Conservation (phyloP, 805 yeast species). For the Candida dajiaensis region DNA sequence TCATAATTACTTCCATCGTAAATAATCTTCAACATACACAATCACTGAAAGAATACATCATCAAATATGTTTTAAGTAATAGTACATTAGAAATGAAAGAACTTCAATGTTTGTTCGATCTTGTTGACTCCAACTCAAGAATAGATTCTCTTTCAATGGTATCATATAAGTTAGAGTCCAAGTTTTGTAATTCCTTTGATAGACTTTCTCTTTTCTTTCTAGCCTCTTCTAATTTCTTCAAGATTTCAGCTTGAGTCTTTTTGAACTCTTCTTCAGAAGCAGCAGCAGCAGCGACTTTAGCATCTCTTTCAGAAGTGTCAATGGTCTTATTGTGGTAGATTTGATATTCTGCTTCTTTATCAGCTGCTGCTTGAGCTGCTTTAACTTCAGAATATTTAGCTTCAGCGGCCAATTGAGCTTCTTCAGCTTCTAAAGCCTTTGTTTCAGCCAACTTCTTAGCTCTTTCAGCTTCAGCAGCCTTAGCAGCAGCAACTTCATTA, state of each 20-base stretch:
- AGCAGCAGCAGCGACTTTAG: not conserved
- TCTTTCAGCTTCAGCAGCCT: not conserved
- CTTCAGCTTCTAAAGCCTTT: not conserved
- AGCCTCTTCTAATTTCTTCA: conserved; percentile 16
- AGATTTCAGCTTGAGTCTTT: conserved; percentile 11
- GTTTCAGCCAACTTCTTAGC: not conserved
- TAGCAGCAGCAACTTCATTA: not conserved
- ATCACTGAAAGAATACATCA: no score
- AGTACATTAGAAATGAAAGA: no score
- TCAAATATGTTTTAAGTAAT: no score
- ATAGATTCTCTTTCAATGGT: conserved; percentile 15
- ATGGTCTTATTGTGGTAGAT: not conserved
- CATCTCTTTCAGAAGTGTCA: not conserved
- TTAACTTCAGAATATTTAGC: not conserved
- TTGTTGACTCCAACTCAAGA: not conserved
- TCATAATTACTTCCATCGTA: no score
- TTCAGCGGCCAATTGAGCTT: not conserved
- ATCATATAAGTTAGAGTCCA: conserved; percentile 11
- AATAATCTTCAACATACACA: no score
- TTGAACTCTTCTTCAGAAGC: conserved; percentile 4
- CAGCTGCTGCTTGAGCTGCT: not conserved
- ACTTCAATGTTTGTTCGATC: not conserved
- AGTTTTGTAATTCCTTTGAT: conserved; percentile 11
- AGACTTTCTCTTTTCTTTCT: conserved; percentile 15
- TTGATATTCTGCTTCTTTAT: not conserved